A percentile compares a stretch with the other conserved stretches of the same genome.
These are phyloP conservation scores for Ustilago hordei DNA, from an alignment of 1,284 basidiomycete species.

Conservation along the genomic window DNA sequence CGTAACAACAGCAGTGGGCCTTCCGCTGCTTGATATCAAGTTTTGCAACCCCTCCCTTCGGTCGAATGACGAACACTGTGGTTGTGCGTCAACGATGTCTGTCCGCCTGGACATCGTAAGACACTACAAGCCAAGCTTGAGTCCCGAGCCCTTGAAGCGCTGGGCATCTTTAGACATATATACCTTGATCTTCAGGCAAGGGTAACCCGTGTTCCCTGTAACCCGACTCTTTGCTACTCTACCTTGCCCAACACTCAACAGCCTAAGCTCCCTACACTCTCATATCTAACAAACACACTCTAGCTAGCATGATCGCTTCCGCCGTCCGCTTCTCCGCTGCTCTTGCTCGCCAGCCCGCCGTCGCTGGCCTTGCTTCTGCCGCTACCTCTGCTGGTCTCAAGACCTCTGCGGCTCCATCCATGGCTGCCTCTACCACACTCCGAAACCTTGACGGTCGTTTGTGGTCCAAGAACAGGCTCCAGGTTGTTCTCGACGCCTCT, in stretches of 20 bases:
- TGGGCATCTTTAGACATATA: conserved; percentile 6
- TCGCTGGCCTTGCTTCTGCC: conserved; percentile 25
- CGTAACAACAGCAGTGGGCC: conserved; percentile 1
- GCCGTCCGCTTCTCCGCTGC: conserved; percentile 50
- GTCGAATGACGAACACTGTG: neutral
- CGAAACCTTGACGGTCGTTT: conserved; percentile 46
- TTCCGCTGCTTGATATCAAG: neutral
- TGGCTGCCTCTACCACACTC: conserved; percentile 34
- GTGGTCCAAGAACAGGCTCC: conserved; percentile 47
- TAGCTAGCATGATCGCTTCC: conserved; percentile 41
- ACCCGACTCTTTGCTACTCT: neutral
- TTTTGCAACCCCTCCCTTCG: neutral
- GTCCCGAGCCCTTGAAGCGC: neutral
- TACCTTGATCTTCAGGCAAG: conserved; percentile 1
- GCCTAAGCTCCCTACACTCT: neutral
- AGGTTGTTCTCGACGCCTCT: conserved; percentile 38
- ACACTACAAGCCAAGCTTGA: neutral
- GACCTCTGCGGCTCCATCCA: conserved; percentile 39
- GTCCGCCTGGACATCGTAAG: neutral
- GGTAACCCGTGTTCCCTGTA: neutral
- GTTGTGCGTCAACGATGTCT: neutral
- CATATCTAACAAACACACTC: neutral
- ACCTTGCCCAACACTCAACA: neutral
- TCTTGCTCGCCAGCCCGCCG: conserved; percentile 46
- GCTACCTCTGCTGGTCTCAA: conserved; percentile 46